These are phyloP conservation scores for Golubevia sp. DNA, from an alignment of 1,284 basidiomycete species.

Conservation along the genomic window DNA sequence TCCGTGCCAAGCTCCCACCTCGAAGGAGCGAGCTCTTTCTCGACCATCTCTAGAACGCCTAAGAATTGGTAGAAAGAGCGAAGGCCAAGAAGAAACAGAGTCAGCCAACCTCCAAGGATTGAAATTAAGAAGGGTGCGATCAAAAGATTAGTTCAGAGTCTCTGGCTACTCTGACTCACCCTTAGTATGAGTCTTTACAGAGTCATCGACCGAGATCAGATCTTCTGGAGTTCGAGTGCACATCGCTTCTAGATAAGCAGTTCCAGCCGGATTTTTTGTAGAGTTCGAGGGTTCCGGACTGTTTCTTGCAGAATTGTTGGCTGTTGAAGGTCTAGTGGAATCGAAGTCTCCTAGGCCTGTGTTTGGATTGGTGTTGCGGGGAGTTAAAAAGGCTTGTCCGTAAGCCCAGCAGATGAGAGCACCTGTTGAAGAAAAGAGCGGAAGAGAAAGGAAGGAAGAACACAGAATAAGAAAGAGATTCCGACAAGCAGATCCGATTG, in stretches of 20 bases:
- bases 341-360: conserved; percentile 11
- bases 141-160: too few relatives aligned
- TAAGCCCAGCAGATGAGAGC: conserved; percentile 40
- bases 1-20: conserved; percentile 41
- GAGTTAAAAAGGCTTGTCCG: conserved; percentile 28
- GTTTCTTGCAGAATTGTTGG: conserved; percentile 16
- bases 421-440: too few relatives aligned
- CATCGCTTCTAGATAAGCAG: background rate
- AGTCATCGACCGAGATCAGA: conserved; percentile 15
- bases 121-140: background rate
- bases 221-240: conserved; percentile 12
- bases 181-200: conserved; percentile 27
- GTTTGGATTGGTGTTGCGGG: conserved; percentile 5
- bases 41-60: conserved; percentile 35
- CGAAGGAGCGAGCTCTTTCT: conserved; percentile 27
- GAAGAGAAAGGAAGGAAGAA: too few relatives aligned
- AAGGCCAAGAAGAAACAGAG: too few relatives aligned
- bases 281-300: conserved; percentile 13
- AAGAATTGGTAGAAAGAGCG: conserved; percentile 26
- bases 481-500: too few relatives aligned
- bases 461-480: too few relatives aligned
- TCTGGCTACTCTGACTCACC: background rate
- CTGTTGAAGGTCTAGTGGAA: conserved; percentile 7
- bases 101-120: background rate
- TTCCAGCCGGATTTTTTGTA: background rate